Evolutionary conservation across 73 alveolate species (phyloP).

Genomic region (Diophrys appendiculata): DNA sequence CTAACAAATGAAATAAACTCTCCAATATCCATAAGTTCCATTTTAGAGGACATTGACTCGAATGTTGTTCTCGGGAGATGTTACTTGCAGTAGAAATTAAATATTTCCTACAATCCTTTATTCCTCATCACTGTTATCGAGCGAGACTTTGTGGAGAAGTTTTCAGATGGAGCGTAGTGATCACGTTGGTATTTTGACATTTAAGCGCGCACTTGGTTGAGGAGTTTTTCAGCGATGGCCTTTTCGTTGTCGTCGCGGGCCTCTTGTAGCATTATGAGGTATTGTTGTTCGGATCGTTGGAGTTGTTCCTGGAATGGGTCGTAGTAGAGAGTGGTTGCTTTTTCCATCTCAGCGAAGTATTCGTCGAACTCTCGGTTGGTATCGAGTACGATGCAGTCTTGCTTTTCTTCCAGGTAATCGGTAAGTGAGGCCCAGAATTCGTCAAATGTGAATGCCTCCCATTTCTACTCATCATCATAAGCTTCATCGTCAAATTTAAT

Average conservation of each 20-base stretch:
- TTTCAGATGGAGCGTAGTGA: no score
- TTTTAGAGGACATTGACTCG: neutral
- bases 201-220: no score
- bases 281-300: no score
- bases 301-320: no score
- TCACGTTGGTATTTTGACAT: no score
- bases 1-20: neutral
- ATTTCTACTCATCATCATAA: neutral
- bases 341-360: no score
- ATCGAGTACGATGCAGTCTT: neutral
- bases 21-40: neutral
- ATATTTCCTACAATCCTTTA: neutral
- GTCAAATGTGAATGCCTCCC: neutral
- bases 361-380: neutral
- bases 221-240: no score
- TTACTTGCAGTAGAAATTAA: neutral
- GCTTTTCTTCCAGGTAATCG: neutral
- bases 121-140: neutral
- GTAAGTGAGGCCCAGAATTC: neutral
- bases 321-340: no score
- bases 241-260: no score
- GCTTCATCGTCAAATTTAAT: neutral
- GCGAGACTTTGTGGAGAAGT: no score
- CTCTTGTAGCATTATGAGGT: no score
- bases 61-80: neutral